These are phyloP conservation scores for Sinapis alba DNA, from an alignment of 441 rosid genomes.

Conservation along the genomic window DNA sequence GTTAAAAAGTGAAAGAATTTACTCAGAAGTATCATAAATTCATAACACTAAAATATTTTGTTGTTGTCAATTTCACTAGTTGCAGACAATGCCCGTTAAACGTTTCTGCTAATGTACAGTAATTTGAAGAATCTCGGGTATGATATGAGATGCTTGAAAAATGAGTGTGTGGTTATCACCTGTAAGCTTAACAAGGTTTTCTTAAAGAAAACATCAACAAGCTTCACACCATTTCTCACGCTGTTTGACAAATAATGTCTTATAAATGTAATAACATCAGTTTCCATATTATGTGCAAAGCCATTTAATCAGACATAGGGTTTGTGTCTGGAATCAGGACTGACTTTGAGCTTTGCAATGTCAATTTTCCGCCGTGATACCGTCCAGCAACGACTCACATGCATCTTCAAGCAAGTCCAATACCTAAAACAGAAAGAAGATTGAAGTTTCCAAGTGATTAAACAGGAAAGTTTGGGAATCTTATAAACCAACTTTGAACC, in stretches of 20 bases:
- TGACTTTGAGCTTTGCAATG: background rate
- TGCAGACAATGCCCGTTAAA: background rate
- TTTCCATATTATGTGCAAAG: no score
- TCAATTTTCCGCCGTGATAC: slow-evolving; percentile 51
- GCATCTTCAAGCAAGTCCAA: slow-evolving; percentile 92
- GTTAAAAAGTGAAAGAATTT: no score
- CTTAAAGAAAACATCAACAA: background rate
- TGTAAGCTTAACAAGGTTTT: background rate
- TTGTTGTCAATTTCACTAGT: background rate
- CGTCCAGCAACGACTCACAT: slow-evolving; percentile 84
- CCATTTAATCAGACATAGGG: background rate
- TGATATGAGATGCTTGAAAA: no score
- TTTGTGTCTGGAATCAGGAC: background rate
- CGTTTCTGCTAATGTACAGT: background rate
- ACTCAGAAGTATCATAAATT: no score
- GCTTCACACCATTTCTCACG: background rate
- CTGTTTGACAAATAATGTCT: background rate
- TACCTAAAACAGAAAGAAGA: slow-evolving; percentile 50
- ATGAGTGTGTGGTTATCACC: background rate
- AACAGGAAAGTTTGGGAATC: background rate
- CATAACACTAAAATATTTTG: background rate
- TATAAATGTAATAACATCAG: background rate
- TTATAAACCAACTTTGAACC: background rate
- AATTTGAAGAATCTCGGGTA: background rate
- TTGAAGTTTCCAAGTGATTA: background rate